phyloP scores from a whole-genome alignment of 345 rosid species.

The Lepidium africanum region DNA sequence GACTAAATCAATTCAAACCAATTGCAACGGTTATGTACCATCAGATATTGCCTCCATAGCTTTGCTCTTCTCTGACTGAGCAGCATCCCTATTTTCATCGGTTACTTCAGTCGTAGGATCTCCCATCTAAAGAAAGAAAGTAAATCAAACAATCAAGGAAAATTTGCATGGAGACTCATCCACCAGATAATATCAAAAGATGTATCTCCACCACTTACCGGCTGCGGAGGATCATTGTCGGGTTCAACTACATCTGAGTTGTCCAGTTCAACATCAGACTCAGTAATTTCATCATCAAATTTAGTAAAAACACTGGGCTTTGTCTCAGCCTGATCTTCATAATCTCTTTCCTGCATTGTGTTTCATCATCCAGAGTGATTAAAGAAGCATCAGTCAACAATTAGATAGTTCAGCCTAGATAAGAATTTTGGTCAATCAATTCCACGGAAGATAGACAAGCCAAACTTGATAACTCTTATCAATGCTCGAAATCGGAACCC shows the following conservation, averaged over 20 bases:
- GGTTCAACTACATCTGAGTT: conserved; percentile 57
- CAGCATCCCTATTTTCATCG: conserved; percentile 66
- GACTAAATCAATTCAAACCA: background rate
- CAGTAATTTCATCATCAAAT: conserved; percentile 42
- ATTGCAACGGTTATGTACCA: conserved; percentile 31
- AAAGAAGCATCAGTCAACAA: background rate
- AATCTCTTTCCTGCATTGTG: conserved; percentile 36
- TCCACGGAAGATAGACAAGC: background rate
- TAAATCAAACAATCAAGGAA: background rate
- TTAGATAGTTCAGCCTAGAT: background rate
- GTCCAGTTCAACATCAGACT: conserved; percentile 82
- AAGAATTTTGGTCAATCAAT: background rate
- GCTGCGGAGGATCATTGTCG: conserved; percentile 66
- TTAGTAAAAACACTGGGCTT: conserved; percentile 27
- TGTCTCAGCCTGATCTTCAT: conserved; percentile 37
- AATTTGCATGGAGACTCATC: background rate
- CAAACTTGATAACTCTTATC: background rate
- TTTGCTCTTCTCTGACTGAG: conserved; percentile 47
- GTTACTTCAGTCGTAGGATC: conserved; percentile 52
- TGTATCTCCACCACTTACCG: conserved; percentile 27
- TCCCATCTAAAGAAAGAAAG: conserved; percentile 55
- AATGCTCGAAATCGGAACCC: background rate
- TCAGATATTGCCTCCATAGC: conserved; percentile 56
- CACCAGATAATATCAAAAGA: background rate
- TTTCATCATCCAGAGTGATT: background rate